A percentile compares a stretch with the other conserved stretches of the same genome.
Conservation (phyloP, 768 basidiomycete genomes). For the Naematelia encephala region DNA sequence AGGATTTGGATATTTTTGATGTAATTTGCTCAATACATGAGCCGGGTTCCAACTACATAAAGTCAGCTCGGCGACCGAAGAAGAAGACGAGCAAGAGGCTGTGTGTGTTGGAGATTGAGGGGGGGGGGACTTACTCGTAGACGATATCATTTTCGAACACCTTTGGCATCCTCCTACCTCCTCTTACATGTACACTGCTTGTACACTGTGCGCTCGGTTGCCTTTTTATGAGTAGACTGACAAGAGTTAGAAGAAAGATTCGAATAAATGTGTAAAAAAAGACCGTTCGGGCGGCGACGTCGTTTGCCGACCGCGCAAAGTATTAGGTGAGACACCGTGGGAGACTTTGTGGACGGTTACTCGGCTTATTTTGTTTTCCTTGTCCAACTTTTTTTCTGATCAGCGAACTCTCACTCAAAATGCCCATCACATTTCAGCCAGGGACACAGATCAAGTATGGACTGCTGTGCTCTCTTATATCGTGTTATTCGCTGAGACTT, state of each 20-base stretch:
- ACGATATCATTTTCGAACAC: slow-evolving; percentile 36
- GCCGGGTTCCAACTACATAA: slow-evolving; percentile 73
- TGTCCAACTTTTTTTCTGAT: background rate
- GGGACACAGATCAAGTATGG: slow-evolving; percentile 50
- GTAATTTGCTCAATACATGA: slow-evolving; percentile 87
- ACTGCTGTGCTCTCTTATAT: background rate
- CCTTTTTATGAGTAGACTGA: background rate
- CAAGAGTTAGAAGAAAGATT: no score
- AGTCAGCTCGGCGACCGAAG: background rate
- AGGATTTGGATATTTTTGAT: slow-evolving; percentile 94
- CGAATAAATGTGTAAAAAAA: no score
- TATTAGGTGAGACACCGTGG: background rate
- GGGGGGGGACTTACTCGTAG: slow-evolving; percentile 29
- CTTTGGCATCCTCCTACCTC: slow-evolving; percentile 21
- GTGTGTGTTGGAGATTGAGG: background rate
- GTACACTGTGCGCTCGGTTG: background rate
- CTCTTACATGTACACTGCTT: slow-evolving; percentile 2
- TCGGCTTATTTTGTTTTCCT: background rate
- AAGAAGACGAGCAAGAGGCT: background rate
- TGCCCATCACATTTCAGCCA: slow-evolving; percentile 40
- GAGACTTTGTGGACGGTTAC: background rate
- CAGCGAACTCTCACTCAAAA: slow-evolving; percentile 9
- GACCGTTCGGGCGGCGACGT: background rate
- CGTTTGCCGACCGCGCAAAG: background rate
- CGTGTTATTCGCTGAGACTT: background rate